Base-by-base conservation (phyloP, 805 yeast species). In the Pichia kluyveri region DNA sequence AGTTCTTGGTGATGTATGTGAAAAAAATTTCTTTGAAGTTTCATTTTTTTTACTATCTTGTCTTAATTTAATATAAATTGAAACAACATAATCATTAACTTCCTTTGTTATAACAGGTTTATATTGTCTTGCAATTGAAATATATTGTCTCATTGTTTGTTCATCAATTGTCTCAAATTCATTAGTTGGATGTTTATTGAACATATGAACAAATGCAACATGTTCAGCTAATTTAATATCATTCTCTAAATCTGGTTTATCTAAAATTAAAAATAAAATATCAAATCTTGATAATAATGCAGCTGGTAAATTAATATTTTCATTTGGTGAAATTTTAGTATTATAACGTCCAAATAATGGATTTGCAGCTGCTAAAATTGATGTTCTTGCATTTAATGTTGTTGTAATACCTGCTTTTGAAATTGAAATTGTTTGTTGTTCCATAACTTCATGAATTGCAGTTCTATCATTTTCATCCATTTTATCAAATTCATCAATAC, bases 381-480 rank as follows among this genome's bases (percentile, higher is more conserved):
- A 90, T 0, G 98, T 79, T 64, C 99, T 79, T 8, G 99, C 99
- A 63, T 93, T 93, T 57, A 93, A 72, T 2, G 97, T 87, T 10
- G 99, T 93, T 53, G 93, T 86, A 57, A 93, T 93, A 56, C 99
- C 99, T 4, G 99, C 99, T 67, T 93, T 93, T 40, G 97, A 86
- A 50, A 93, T 93, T 23, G 96, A 86, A 50, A 93, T 93, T 2
- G 99, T 93, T 68, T 93, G 99, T 66, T 93, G 99, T 69, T 93
- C 99, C 99, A 93, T 93, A 34, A 93, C 99, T 72, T 91, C 99
- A 68, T 91, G 98, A 61, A 93, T 93, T 1, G 98, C 98, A 0
- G 98, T 93, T 61, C 99, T 76, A 68, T 93, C 99, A 53, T 77
- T 69, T 66, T 93, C 99, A 64, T 91, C 97, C 99, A 93, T 93